These are phyloP conservation scores for Globisporangium iwayamae DNA, from an alignment of 352 stramenopile genomes.

Conservation along the genomic window DNA sequence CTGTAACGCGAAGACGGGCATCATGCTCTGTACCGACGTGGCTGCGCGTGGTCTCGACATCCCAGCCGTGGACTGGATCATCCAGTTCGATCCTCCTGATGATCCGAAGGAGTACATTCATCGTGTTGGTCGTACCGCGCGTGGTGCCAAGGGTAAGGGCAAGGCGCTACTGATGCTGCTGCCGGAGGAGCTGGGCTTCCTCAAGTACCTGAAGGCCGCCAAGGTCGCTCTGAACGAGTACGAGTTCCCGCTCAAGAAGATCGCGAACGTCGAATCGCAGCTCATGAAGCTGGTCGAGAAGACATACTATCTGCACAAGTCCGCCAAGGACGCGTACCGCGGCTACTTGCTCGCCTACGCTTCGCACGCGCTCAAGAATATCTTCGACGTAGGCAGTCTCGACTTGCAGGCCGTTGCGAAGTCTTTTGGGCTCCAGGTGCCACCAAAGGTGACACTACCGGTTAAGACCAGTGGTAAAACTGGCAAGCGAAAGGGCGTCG, in stretches of 20 bases:
- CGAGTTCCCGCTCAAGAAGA: conserved; percentile 97
- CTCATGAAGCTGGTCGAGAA: conserved; percentile 98
- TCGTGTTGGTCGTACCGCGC: conserved; percentile 80
- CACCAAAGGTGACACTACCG: conserved; percentile 95
- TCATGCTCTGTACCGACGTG: conserved; percentile 98
- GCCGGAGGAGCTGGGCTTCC: conserved; percentile 96
- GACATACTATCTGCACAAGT: conserved; percentile 99
- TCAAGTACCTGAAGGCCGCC: conserved; percentile 97
- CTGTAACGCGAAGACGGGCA: conserved; percentile 95
- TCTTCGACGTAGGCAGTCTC: conserved; percentile 98
- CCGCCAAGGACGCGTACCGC: conserved; percentile 96
- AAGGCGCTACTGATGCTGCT: conserved; percentile 97
- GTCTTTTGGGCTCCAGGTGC: conserved; percentile 97
- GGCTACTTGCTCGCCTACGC: conserved; percentile 98
- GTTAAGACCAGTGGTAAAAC: conserved; percentile 83
- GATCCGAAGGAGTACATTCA: conserved; percentile 99
- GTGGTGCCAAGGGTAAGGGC: conserved; percentile 87
- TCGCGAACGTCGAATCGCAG: conserved; percentile 97
- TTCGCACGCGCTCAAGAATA: conserved; percentile 96
- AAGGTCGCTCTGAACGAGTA: conserved; percentile 99
- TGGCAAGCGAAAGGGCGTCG: conserved; percentile 67
- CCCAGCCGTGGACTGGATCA: conserved; percentile 98
- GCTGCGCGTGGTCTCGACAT: conserved; percentile 97
- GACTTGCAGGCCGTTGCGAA: conserved; percentile 96
- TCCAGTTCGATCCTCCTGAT: conserved; percentile 98